Conservation (phyloP, 306 rosid species). For the Malus asiatica region DNA sequence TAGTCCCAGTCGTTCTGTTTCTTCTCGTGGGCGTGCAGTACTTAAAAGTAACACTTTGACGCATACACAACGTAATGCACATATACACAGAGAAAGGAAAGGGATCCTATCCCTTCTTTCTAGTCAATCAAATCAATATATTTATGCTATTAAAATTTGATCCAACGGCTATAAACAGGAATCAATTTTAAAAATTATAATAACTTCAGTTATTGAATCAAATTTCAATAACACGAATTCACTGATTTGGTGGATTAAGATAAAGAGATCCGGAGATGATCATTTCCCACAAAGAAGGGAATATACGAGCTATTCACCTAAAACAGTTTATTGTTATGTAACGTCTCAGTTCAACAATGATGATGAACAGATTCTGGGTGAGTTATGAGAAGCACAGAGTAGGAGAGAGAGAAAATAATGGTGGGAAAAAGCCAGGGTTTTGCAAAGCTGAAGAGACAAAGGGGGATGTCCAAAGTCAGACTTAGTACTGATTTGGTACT, state of each 20-base stretch:
- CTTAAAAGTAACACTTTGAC: conserved; percentile 22
- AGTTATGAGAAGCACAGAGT: background rate
- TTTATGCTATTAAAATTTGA: too few species aligned
- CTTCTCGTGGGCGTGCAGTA: conserved; percentile 20
- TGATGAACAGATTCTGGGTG: too few species aligned
- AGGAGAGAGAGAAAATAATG: background rate
- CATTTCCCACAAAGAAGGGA: accelerated
- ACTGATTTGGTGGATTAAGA: too few species aligned
- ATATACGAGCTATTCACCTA: too few species aligned
- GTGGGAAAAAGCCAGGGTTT: background rate
- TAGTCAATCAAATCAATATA: too few species aligned
- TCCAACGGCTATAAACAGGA: accelerated
- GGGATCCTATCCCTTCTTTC: too few species aligned
- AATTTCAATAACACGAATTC: too few species aligned
- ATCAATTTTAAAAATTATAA: too few species aligned
- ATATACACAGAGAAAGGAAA: too few species aligned
- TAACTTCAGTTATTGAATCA: too few species aligned
- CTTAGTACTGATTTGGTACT: background rate
- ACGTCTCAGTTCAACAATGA: too few species aligned
- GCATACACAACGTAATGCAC: background rate
- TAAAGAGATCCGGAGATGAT: accelerated
- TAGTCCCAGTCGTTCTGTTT: conserved; percentile 33
- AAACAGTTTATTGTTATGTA: too few species aligned
- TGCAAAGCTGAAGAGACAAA: conserved; percentile 43
- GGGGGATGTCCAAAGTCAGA: conserved; percentile 28